A percentile compares a stretch with the other conserved stretches of the same genome.
phyloP scores from a whole-genome alignment of 768 basidiomycete genomes.

The Amanita pallidorosea region DNA sequence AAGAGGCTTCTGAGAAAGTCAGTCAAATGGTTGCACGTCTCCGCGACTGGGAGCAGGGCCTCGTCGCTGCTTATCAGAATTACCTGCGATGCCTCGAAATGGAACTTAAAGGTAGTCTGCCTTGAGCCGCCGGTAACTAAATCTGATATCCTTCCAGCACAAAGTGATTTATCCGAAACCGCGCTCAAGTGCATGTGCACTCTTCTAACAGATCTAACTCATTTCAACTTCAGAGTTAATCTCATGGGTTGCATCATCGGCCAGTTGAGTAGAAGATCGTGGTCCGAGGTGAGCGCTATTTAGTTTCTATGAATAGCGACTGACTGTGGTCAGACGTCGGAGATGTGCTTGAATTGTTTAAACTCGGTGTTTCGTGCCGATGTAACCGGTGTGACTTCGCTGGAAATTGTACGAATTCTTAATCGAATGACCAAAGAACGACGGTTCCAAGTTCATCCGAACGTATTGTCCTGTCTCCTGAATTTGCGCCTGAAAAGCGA shows the following conservation, averaged over 20 bases:
- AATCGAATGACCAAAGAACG: conserved; percentile 96
- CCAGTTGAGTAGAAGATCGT: conserved; percentile 72
- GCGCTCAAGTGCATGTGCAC: conserved; percentile 84
- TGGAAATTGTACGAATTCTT: conserved; percentile 82
- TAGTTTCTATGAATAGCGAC: conserved; percentile 7
- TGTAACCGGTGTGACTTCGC: conserved; percentile 66
- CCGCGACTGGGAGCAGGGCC: conserved; percentile 93
- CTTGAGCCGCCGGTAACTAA: not conserved
- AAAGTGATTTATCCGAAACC: conserved; percentile 52
- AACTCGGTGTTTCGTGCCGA: conserved; percentile 79
- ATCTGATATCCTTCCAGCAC: conserved; percentile 31
- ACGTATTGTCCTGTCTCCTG: conserved; percentile 76
- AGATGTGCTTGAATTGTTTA: conserved; percentile 74
- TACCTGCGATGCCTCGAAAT: conserved; percentile 79
- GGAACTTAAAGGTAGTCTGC: conserved; percentile 67
- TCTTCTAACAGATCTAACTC: conserved; percentile 70
- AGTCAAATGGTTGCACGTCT: conserved; percentile 84
- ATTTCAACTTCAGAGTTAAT: conserved; percentile 96
- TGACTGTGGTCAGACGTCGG: conserved; percentile 51
- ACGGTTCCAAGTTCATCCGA: conserved; percentile 81
- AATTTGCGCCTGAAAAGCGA: conserved; percentile 83
- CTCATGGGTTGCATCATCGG: conserved; percentile 83
- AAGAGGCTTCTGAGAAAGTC: conserved; percentile 88
- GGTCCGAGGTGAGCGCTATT: conserved; percentile 64
- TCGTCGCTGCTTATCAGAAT: conserved; percentile 79